Conservation (phyloP, 2,329 filamentous ascomycete species). For the Colletotrichum destructivum region DNA sequence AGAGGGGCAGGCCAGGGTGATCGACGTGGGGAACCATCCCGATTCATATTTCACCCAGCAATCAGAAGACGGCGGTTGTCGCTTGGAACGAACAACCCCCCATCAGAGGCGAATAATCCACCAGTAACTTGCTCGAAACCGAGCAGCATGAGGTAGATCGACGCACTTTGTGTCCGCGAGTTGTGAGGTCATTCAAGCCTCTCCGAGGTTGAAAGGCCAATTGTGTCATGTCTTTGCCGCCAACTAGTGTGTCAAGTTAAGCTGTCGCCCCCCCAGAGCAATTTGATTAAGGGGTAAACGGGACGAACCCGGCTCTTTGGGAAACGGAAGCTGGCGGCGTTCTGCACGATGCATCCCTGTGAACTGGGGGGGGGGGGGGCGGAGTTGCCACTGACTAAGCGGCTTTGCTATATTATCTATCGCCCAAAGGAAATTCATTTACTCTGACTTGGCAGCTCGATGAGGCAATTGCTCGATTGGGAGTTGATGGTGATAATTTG, state of each 20-base stretch:
- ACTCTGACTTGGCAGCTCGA: neutral
- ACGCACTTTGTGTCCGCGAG: constrained; percentile 13
- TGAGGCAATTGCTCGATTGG: constrained; percentile 3
- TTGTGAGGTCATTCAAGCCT: constrained; percentile 19
- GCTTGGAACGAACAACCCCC: neutral
- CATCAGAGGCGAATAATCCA: constrained; percentile 8
- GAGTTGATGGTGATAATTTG: neutral
- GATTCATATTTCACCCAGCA: constrained; percentile 13
- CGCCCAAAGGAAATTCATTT: neutral
- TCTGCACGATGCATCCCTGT: constrained; percentile 14
- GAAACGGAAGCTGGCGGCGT: constrained; percentile 5
- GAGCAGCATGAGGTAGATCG: neutral
- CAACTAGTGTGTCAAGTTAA: constrained; percentile 32
- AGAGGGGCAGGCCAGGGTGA: constrained; percentile 1
- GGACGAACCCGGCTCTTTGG: constrained; percentile 20
- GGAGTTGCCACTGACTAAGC: constrained; percentile 2
- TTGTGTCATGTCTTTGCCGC: neutral
- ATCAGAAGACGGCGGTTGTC: constrained; percentile 1
- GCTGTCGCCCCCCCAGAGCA: constrained; percentile 1
- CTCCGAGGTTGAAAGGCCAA: constrained; percentile 5
- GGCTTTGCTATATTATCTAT: neutral
- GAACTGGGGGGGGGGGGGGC: neutral
- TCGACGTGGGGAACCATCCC: constrained; percentile 4
- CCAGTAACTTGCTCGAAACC: constrained; percentile 17
- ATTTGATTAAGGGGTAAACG: constrained; percentile 34